Conservation (phyloP, 2,329 filamentous ascomycete genomes). For the Clonostachys rosea region DNA sequence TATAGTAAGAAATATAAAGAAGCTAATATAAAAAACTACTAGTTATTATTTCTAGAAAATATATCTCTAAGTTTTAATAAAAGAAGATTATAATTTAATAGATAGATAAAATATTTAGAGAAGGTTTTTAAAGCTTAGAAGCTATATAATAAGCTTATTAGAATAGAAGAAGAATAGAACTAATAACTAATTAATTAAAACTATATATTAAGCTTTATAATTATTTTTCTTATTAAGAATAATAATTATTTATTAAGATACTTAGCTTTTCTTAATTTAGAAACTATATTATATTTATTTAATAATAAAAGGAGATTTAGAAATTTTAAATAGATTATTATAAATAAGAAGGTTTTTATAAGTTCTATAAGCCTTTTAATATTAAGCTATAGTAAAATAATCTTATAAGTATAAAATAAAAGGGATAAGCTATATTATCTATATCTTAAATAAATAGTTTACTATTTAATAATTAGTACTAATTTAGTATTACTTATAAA, state of each 20-base stretch:
- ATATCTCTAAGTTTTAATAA: too few species aligned
- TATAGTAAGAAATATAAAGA: too few species aligned
- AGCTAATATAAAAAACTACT: background rate
- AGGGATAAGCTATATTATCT: too few species aligned
- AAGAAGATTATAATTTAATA: too few species aligned
- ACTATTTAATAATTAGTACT: too few species aligned
- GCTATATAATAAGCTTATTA: background rate
- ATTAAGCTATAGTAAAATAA: background rate
- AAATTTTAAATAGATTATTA: background rate
- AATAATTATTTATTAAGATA: too few species aligned
- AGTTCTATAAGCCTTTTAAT: background rate
- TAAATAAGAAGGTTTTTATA: background rate
- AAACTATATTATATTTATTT: background rate
- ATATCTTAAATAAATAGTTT: too few species aligned
- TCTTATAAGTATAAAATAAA: background rate
- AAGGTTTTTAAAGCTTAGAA: background rate
- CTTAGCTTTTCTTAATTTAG: too few species aligned
- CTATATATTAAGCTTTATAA: background rate
- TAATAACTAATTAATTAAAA: background rate
- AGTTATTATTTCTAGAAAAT: background rate
- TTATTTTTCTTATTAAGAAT: background rate
- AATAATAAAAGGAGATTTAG: background rate
- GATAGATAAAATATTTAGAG: background rate
- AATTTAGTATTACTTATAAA: too few species aligned
- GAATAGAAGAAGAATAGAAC: background rate